Evolutionary conservation across 345 rosid genomes (phyloP).

Genomic region (Capsella bursapastoris): DNA sequence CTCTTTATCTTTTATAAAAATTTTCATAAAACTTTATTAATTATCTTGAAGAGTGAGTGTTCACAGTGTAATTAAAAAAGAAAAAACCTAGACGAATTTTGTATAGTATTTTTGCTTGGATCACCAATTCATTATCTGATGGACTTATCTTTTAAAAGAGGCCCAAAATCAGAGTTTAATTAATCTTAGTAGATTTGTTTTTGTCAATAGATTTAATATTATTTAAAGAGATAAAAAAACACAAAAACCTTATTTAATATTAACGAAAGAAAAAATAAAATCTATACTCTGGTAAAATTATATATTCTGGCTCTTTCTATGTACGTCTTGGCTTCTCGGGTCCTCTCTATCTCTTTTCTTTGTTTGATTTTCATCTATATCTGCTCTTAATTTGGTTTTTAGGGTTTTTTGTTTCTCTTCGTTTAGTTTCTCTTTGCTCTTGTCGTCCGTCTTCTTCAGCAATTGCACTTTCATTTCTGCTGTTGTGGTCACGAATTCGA

Average conservation of each 20-base stretch:
- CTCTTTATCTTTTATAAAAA: too few relatives aligned
- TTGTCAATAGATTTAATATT: background rate
- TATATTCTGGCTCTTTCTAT: background rate
- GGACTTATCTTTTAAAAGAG: background rate
- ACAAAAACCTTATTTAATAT: background rate
- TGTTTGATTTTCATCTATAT: conserved; percentile 23
- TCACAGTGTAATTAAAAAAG: background rate
- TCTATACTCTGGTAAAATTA: background rate
- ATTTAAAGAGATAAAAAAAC: background rate
- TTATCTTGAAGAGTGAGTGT: too few relatives aligned
- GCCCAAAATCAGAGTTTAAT: background rate
- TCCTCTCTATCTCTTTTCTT: conserved; percentile 14
- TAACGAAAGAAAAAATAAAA: background rate
- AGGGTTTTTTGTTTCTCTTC: background rate
- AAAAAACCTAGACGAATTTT: background rate
- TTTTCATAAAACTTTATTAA: too few relatives aligned
- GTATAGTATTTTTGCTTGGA: background rate
- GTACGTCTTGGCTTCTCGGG: background rate
- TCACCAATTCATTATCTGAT: background rate
- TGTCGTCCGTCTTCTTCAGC: background rate
- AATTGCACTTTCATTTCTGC: conserved; percentile 3
- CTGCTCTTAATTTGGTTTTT: conserved; percentile 4
- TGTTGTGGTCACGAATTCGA: conserved; percentile 24
- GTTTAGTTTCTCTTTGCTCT: background rate
- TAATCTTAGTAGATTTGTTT: background rate